phyloP scores from a whole-genome alignment of 2,329 filamentous ascomycete species.

The Fusarium secorum region DNA sequence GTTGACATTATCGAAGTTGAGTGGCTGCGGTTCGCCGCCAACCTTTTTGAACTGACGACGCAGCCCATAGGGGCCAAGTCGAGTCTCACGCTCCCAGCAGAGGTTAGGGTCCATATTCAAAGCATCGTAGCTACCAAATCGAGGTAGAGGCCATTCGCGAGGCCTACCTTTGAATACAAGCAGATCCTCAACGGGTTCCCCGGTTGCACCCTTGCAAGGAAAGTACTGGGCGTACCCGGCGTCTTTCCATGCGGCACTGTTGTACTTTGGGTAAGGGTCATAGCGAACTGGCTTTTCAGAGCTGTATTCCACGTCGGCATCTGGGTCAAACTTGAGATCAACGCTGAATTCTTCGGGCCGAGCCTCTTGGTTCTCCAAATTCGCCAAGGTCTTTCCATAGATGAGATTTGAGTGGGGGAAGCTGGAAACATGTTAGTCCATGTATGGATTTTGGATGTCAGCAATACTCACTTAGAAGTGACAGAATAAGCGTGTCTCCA shows the following conservation, averaged over 20 bases:
- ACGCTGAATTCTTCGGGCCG: conserved; percentile 44
- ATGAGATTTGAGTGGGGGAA: conserved; percentile 58
- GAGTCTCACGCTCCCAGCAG: conserved; percentile 73
- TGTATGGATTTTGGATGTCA: not conserved
- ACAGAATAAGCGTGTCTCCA: conserved; percentile 53
- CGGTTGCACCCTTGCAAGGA: conserved; percentile 71
- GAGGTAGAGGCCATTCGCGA: conserved; percentile 64
- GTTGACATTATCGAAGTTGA: conserved; percentile 70
- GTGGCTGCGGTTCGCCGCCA: conserved; percentile 45
- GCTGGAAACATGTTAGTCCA: conserved; percentile 43
- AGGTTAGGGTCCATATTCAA: conserved; percentile 68
- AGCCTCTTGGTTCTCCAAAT: conserved; percentile 53
- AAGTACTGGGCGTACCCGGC: conserved; percentile 65
- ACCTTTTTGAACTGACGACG: conserved; percentile 57
- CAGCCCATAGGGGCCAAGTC: conserved; percentile 72
- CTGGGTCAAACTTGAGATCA: conserved; percentile 46
- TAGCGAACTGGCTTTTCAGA: conserved; percentile 64
- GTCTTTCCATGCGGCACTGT: conserved; percentile 66
- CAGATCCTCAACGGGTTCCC: conserved; percentile 66
- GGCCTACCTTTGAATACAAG: conserved; percentile 70
- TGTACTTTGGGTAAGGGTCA: conserved; percentile 76
- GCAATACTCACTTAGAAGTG: conserved; percentile 50
- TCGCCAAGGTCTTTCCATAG: conserved; percentile 64
- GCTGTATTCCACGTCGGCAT: conserved; percentile 51
- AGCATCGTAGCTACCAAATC: conserved; percentile 69